Evolutionary conservation across 163 green algal species (phyloP).

Genomic region (Scenedesmus sp.): DNA sequence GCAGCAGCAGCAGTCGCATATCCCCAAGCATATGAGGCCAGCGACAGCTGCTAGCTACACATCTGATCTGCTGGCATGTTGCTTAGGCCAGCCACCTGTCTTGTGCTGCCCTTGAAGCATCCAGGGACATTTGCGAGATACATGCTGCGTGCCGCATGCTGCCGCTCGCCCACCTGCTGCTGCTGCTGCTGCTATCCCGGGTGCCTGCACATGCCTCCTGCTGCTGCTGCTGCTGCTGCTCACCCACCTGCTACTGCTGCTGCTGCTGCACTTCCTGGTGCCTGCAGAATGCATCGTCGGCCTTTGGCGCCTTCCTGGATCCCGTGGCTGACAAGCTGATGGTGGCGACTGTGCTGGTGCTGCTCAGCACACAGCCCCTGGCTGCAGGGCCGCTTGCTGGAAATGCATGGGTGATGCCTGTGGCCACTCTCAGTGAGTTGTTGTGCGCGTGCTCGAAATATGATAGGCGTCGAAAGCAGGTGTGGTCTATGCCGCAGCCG

Average conservation of each 20-base stretch:
- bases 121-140: background rate
- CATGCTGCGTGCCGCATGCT: too few relatives aligned
- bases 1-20: background rate
- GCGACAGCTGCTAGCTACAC: background rate
- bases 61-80: too few relatives aligned
- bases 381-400: slow-evolving; percentile 67
- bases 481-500: background rate
- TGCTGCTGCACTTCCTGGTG: background rate
- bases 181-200: background rate
- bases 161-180: background rate
- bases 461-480: background rate
- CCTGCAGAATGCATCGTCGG: slow-evolving; percentile 74
- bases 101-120: background rate
- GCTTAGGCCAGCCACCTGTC: too few relatives aligned
- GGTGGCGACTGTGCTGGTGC: slow-evolving; percentile 89
- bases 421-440: slow-evolving; percentile 69
- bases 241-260: background rate
- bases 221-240: background rate
- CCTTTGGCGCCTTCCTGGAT: slow-evolving; percentile 98
- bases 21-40: background rate
- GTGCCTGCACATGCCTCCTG: background rate
- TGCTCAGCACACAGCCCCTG: slow-evolving; percentile 84
- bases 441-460: background rate
- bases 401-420: slow-evolving; percentile 84
- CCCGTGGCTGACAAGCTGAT: slow-evolving; percentile 99